phyloP scores from a whole-genome alignment of 148 eudicot genomes.

The Diospyros lotus region DNA sequence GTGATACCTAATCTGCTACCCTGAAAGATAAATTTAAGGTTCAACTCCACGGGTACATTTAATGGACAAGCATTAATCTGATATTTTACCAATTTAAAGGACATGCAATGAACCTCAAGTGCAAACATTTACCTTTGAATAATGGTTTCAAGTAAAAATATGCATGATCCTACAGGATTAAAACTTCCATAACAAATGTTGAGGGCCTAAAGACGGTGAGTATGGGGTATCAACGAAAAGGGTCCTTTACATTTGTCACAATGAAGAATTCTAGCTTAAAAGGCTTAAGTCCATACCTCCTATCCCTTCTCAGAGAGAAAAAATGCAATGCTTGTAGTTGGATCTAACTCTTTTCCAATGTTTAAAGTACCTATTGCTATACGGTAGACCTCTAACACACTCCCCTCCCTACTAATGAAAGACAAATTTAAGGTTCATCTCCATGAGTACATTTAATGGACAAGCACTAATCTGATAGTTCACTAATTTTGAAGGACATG shows the following conservation, averaged over 20 bases:
- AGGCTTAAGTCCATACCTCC: not conserved
- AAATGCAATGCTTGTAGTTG: not conserved
- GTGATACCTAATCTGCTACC: slow-evolving; percentile 94
- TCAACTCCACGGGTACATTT: not conserved
- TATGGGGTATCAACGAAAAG: not conserved
- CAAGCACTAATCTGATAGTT: too few species aligned
- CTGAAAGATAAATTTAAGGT: slow-evolving; percentile 30
- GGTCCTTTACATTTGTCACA: not conserved
- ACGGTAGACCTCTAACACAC: not conserved
- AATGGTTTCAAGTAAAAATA: not conserved
- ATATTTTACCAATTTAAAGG: too few species aligned
- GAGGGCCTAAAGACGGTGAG: not conserved
- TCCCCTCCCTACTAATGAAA: slow-evolving; percentile 22
- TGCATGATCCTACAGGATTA: not conserved
- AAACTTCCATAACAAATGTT: not conserved
- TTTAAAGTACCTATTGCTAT: not conserved
- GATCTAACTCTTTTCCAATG: not conserved
- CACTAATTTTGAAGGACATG: too few species aligned
- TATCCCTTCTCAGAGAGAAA: not conserved
- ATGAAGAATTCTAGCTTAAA: not conserved
- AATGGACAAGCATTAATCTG: not conserved
- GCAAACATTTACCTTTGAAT: too few species aligned
- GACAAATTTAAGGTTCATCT: not conserved
- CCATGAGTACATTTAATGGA: not conserved
- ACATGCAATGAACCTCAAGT: too few species aligned